Evolutionary conservation across 345 rosid genomes (phyloP), one percentile per base, ranked within the genome.

Genomic region (Euclidium syriacum): DNA sequence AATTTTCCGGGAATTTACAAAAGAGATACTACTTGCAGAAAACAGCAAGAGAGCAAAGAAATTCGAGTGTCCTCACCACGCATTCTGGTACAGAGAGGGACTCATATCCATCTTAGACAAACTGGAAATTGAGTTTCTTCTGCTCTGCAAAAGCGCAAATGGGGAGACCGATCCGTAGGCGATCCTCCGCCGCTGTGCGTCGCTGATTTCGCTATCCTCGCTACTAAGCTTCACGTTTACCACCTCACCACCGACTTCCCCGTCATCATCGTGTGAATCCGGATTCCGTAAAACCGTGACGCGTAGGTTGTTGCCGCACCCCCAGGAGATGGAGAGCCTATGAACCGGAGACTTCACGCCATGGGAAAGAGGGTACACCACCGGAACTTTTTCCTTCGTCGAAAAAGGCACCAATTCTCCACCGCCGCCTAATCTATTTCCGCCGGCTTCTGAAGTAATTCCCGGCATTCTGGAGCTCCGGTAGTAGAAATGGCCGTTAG

Each of bases 81-180:
- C 91, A 9, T 68, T 68, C 20, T 86, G 81, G 52, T 85, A 81
- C 17, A 85, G 79, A 23, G 91, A 79, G 3, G 85, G 54, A 55
- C 68, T 75, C 30, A 67, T 62, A 55, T 84, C 78, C 73, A 85
- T 79, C 61, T 70, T 90, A 30, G 81, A 80, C 48, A 87, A 77
- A 61, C 79, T 63, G 7, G 71, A 79, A 57, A 67, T 39, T 4
- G 95, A 77, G 72, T 80, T 90, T 50, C 80, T 85, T 26, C 96
- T 79, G 65, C 91, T 90, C 72, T 94, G 96, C 12, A 94, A 81
- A 57, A 84, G 87, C 42, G 99, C 95, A 25, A 81, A 94, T 2
- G 97, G 96, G n/a, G 96, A 71, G 3, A 87, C 88, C 5, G 97
- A 90, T 19, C 91, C 97, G 35, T 85, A 90, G 1, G 83, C 85